Evolutionary conservation across 208 protist genomes (phyloP).

Genomic region (Wallacemonas collosoma): DNA sequence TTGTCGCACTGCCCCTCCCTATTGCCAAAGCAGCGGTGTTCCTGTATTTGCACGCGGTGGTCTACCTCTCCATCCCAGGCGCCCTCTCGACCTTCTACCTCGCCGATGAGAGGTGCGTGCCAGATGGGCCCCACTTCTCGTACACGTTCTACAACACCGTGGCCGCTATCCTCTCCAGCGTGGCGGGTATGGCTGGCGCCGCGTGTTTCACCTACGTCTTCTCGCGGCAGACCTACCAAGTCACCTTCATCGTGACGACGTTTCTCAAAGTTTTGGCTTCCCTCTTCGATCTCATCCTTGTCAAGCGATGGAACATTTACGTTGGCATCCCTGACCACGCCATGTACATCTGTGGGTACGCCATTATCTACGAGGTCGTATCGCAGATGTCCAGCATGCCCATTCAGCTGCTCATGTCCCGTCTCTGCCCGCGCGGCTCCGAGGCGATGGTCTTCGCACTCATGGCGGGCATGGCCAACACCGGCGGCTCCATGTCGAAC

Average conservation of each 20-base stretch:
- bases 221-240: conserved; percentile 25
- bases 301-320: conserved; percentile 37
- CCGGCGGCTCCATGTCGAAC: conserved; percentile 51
- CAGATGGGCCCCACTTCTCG: conserved; percentile 42
- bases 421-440: conserved; percentile 75
- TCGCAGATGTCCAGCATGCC: conserved; percentile 53
- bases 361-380: conserved; percentile 40
- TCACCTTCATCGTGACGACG: conserved; percentile 33
- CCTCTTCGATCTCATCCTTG: conserved; percentile 39
- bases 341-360: conserved; percentile 52
- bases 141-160: conserved; percentile 54
- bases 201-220: conserved; percentile 36
- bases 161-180: conserved; percentile 22
- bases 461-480: conserved; percentile 69
- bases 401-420: conserved; percentile 70
- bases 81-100: conserved; percentile 45
- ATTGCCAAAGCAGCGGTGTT: conserved; percentile 51
- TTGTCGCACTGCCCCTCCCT: conserved; percentile 33
- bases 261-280: conserved; percentile 29
- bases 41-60: conserved; percentile 30
- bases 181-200: conserved; percentile 26
- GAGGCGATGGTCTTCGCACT: conserved; percentile 84
- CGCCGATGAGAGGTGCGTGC: conserved; percentile 26
- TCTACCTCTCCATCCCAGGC: conserved; percentile 49
- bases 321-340: conserved; percentile 37